Percentiles rank a stretch among this genome's conserved stretches.
These are phyloP conservation scores for Wickerhamiella spandovensis DNA, from an alignment of 805 yeast genomes.

Conservation along the genomic window DNA sequence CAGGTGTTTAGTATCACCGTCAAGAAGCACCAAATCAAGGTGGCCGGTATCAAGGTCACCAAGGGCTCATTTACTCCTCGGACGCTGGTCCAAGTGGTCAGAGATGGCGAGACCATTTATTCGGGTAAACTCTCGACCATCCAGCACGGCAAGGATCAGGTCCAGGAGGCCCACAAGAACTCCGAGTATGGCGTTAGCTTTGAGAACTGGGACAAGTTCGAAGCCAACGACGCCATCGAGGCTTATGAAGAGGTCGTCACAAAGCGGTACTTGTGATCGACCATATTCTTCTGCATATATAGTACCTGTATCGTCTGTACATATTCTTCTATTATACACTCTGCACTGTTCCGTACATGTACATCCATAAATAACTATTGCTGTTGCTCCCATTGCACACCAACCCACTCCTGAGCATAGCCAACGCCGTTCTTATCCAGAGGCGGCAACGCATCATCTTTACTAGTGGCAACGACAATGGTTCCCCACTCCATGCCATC, in stretches of 20 bases:
- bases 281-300: neutral
- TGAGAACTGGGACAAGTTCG: conserved; percentile 48
- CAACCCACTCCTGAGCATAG: conserved; percentile 66
- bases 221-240: conserved; percentile 64
- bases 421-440: conserved; percentile 59
- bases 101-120: conserved; percentile 36
- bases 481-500: conserved; percentile 98
- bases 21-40: conserved; percentile 35
- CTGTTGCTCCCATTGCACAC: conserved; percentile 66
- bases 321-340: neutral
- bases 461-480: conserved; percentile 66
- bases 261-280: conserved; percentile 32
- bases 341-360: neutral
- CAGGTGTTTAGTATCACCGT: conserved; percentile 58
- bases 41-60: conserved; percentile 80
- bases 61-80: conserved; percentile 54
- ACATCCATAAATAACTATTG: neutral
- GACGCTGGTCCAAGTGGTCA: conserved; percentile 42
- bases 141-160: conserved; percentile 73
- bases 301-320: neutral
- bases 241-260: conserved; percentile 53
- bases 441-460: conserved; percentile 43
- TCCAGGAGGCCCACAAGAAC: conserved; percentile 65
- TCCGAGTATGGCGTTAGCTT: conserved; percentile 82
- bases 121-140: conserved; percentile 57